phyloP scores from a whole-genome alignment of 805 yeast species.

The Cyberlindnera saturnus region DNA sequence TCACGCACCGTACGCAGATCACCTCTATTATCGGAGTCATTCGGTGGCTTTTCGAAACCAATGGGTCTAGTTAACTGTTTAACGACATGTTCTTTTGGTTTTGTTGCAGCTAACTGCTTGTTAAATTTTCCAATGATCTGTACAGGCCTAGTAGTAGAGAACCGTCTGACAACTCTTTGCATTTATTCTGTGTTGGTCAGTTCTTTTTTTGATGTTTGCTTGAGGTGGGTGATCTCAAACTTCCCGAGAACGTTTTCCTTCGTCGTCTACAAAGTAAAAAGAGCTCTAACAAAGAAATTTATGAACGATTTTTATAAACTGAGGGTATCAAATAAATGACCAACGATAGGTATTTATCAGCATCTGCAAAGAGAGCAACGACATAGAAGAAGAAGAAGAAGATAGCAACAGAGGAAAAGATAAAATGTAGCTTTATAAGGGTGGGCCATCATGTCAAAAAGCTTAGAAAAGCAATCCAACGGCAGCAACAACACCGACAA shows the following conservation, averaged over 20 bases:
- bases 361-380: background rate
- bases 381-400: background rate
- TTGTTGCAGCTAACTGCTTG: constrained; percentile 30
- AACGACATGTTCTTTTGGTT: constrained; percentile 31
- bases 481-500: constrained; percentile 31
- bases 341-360: too few relatives aligned
- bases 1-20: constrained; percentile 32
- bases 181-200: background rate
- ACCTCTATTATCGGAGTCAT: constrained; percentile 32
- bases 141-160: constrained; percentile 4
- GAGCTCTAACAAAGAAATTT: background rate
- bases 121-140: constrained; percentile 27
- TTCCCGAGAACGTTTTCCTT: too few relatives aligned
- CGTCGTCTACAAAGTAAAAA: background rate
- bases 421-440: too few relatives aligned
- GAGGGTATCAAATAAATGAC: too few relatives aligned
- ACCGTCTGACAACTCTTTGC: constrained; percentile 2
- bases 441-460: background rate
- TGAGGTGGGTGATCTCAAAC: too few relatives aligned
- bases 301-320: too few relatives aligned
- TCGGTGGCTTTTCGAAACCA: constrained; percentile 37
- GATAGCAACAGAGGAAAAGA: too few relatives aligned
- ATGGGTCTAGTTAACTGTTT: constrained; percentile 37
- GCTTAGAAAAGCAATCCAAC: constrained; percentile 17
- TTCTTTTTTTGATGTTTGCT: background rate